Evolutionary conservation across 1,139 yeast genomes (phyloP).

Genomic region (Groenewaldozyma sp.): DNA sequence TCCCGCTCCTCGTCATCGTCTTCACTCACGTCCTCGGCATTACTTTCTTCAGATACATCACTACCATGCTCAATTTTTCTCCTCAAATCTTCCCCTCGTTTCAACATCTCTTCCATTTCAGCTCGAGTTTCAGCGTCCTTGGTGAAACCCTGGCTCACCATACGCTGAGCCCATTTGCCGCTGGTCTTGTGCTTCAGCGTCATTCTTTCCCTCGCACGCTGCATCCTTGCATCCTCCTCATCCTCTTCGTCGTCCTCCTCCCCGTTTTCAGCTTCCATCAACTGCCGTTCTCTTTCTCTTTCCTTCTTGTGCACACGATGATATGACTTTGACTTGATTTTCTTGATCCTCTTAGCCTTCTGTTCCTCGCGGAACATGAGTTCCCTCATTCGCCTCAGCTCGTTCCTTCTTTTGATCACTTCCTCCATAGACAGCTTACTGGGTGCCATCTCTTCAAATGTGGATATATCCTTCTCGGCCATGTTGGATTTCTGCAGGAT

Average conservation of each 20-base stretch:
- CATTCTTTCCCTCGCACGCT: slow-evolving; percentile 90
- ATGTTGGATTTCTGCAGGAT: slow-evolving; percentile 59
- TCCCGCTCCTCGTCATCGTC: slow-evolving; percentile 33
- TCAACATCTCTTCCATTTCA: slow-evolving; percentile 89
- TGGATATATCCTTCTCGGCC: slow-evolving; percentile 60
- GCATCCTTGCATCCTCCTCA: slow-evolving; percentile 55
- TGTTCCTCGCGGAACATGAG: slow-evolving; percentile 92
- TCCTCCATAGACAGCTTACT: slow-evolving; percentile 78
- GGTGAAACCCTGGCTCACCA: slow-evolving; percentile 83
- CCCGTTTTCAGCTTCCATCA: slow-evolving; percentile 44
- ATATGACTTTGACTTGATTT: slow-evolving; percentile 86
- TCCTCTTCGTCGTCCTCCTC: slow-evolving; percentile 38
- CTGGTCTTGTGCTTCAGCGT: slow-evolving; percentile 80
- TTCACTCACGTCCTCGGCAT: slow-evolving; percentile 42
- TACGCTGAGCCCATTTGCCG: slow-evolving; percentile 75
- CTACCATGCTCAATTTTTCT: slow-evolving; percentile 64
- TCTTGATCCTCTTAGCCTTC: slow-evolving; percentile 82
- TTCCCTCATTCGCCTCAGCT: slow-evolving; percentile 86
- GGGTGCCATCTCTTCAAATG: slow-evolving; percentile 74
- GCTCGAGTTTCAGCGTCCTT: slow-evolving; percentile 77
- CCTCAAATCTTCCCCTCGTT: slow-evolving; percentile 73
- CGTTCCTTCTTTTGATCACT: slow-evolving; percentile 64
- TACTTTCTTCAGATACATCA: slow-evolving; percentile 40
- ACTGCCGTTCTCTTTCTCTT: slow-evolving; percentile 54
- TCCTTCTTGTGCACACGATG: slow-evolving; percentile 84